Evolutionary conservation across 2,329 filamentous ascomycete species (phyloP).

Genomic region (Fusarium pininemorale): DNA sequence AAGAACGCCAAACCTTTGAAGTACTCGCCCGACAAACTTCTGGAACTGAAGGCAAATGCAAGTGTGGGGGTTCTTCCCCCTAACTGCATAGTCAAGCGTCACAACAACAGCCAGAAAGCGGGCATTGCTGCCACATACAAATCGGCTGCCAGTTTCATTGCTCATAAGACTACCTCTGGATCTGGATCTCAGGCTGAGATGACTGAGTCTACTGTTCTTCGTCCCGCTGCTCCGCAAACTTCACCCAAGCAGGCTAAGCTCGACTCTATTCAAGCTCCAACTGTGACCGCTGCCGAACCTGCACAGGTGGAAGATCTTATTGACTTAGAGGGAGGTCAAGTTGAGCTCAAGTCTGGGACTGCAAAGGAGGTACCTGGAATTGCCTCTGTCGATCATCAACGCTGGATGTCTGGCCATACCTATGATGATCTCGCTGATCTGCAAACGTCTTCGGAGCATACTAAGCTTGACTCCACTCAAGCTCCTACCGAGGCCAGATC

Average conservation of each 20-base stretch:
- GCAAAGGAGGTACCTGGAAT: constrained; percentile 50
- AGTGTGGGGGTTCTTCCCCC: background rate
- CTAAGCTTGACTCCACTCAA: background rate
- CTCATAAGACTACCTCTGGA: background rate
- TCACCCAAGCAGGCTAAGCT: background rate
- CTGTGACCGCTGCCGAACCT: background rate
- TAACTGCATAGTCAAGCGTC: background rate
- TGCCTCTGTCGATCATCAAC: constrained; percentile 54
- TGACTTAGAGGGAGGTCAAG: background rate
- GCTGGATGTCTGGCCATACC: constrained; percentile 50
- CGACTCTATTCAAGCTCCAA: background rate
- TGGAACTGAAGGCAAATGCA: constrained; percentile 1
- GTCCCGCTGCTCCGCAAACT: background rate
- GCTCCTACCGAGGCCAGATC: background rate
- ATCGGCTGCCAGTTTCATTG: background rate
- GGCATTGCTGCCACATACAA: background rate
- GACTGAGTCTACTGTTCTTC: background rate
- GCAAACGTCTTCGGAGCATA: background rate
- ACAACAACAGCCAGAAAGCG: background rate
- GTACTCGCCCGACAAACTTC: constrained; percentile 13
- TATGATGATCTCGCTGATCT: background rate
- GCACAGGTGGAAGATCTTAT: background rate
- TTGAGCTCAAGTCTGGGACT: constrained; percentile 12
- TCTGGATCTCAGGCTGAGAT: background rate
- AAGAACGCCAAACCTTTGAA: background rate